Conservation (phyloP, 1,284 basidiomycete species). For the Austroboletus olivaceoglutinosus region DNA sequence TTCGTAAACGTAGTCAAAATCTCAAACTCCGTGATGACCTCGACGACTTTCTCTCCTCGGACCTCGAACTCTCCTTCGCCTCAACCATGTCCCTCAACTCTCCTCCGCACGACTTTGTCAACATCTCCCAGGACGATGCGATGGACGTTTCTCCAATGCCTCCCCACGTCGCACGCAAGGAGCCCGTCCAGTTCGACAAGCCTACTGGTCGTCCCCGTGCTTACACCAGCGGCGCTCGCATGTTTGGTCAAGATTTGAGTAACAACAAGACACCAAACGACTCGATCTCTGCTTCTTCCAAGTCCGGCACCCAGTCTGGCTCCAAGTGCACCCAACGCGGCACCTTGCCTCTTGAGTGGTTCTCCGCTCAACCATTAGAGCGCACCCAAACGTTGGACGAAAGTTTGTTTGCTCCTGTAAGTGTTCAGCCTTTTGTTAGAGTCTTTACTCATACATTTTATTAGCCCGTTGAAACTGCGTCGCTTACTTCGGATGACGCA, state of each 20-base stretch:
- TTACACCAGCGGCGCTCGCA: slow-evolving; percentile 56
- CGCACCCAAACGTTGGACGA: slow-evolving; percentile 25
- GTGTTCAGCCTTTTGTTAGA: slow-evolving; percentile 14
- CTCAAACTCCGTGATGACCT: slow-evolving; percentile 47
- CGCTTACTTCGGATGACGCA: slow-evolving; percentile 53
- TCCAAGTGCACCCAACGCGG: slow-evolving; percentile 57
- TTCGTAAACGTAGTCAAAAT: slow-evolving; percentile 47
- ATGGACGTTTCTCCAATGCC: slow-evolving; percentile 81
- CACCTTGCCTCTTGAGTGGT: slow-evolving; percentile 64
- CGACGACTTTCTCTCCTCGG: slow-evolving; percentile 66
- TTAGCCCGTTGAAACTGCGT: slow-evolving; percentile 39
- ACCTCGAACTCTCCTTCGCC: slow-evolving; percentile 76
- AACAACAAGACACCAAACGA: slow-evolving; percentile 37
- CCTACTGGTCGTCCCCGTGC: slow-evolving; percentile 51
- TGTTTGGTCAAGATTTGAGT: slow-evolving; percentile 72
- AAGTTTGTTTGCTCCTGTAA: slow-evolving; percentile 33
- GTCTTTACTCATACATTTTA: slow-evolving; percentile 6
- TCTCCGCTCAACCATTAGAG: slow-evolving; percentile 32
- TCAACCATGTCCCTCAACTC: slow-evolving; percentile 77
- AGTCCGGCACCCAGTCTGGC: slow-evolving; percentile 40
- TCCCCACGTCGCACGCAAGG: slow-evolving; percentile 30
- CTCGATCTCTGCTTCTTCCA: slow-evolving; percentile 30
- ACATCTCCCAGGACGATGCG: slow-evolving; percentile 51
- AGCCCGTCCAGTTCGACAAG: slow-evolving; percentile 29
- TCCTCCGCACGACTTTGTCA: slow-evolving; percentile 48